phyloP scores from a whole-genome alignment of 1,284 basidiomycete species.

The Meira miltonrushii region DNA sequence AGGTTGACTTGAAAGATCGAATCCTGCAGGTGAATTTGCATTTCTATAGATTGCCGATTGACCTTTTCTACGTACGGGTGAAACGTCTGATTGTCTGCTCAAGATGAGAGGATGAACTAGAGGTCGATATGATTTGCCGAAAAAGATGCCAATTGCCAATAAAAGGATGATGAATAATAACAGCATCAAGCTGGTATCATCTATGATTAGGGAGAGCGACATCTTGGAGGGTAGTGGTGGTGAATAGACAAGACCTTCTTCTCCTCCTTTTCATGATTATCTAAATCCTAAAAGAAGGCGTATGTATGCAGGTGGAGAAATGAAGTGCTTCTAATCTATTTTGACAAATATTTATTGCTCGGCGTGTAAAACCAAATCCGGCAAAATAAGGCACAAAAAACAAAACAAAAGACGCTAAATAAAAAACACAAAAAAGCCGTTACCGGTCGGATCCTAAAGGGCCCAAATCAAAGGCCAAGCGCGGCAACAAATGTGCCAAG shows the following conservation, averaged over 20 bases:
- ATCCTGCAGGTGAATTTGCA: slow-evolving; percentile 46
- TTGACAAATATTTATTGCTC: too few relatives aligned
- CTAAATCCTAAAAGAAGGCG: neutral
- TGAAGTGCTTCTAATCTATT: too few relatives aligned
- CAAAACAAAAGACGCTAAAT: too few relatives aligned
- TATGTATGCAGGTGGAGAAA: neutral
- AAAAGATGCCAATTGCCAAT: slow-evolving; percentile 28
- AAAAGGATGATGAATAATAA: slow-evolving; percentile 30
- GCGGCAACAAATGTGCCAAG: too few relatives aligned
- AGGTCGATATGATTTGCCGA: slow-evolving; percentile 36
- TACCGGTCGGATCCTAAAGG: too few relatives aligned
- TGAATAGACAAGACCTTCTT: too few relatives aligned
- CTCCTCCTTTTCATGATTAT: too few relatives aligned
- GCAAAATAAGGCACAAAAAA: too few relatives aligned
- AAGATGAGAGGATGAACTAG: slow-evolving; percentile 49
- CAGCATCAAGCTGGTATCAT: slow-evolving; percentile 40
- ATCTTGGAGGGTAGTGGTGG: slow-evolving; percentile 12
- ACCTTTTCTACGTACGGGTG: slow-evolving; percentile 29
- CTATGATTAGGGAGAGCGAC: slow-evolving; percentile 38
- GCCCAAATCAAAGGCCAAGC: too few relatives aligned
- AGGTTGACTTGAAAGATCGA: slow-evolving; percentile 43
- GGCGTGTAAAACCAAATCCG: too few relatives aligned
- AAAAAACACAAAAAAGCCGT: too few relatives aligned
- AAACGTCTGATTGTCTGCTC: slow-evolving; percentile 44
- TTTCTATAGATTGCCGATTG: slow-evolving; percentile 50